Conservation (phyloP, 805 yeast genomes). For the Nakazawaea sp. region DNA sequence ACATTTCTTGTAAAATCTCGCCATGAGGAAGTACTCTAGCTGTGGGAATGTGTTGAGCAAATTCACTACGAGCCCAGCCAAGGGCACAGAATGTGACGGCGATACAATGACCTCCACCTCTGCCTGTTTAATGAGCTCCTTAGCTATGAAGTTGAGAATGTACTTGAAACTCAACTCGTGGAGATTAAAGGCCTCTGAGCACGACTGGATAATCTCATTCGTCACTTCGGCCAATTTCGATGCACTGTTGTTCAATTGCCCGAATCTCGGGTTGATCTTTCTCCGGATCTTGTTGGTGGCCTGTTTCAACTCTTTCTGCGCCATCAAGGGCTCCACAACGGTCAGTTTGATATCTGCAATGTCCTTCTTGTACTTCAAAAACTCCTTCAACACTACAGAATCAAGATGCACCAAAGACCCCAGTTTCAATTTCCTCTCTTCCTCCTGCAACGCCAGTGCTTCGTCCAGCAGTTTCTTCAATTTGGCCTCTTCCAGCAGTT, state of each 20-base stretch:
- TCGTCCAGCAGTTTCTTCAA: conserved; percentile 18
- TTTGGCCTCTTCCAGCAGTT: conserved; percentile 18
- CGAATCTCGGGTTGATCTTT: conserved; percentile 81
- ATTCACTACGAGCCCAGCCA: conserved; percentile 58
- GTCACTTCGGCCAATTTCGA: conserved; percentile 49
- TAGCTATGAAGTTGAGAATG: conserved; percentile 78
- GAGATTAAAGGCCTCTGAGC: conserved; percentile 37
- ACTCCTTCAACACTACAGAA: conserved; percentile 32
- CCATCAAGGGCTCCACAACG: conserved; percentile 48
- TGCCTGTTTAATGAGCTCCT: conserved; percentile 83
- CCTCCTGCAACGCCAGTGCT: conserved; percentile 1
- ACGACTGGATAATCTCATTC: conserved; percentile 40
- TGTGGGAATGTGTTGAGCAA: conserved; percentile 43
- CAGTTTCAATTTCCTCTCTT: conserved; percentile 9
- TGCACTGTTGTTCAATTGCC: conserved; percentile 76
- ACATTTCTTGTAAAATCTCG: conserved; percentile 87
- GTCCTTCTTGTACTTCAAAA: conserved; percentile 40
- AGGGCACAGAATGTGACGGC: conserved; percentile 71
- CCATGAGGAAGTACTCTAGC: conserved; percentile 51
- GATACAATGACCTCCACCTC: conserved; percentile 85
- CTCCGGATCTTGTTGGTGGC: conserved; percentile 60
- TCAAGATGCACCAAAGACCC: conserved; percentile 27
- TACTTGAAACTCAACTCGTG: conserved; percentile 56
- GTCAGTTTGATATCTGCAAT: conserved; percentile 53
- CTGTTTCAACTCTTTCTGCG: conserved; percentile 34